A percentile compares a stretch with the other conserved stretches of the same genome.
phyloP scores from a whole-genome alignment of 2,329 filamentous ascomycete species.

The Paecilomyces niveus region DNA sequence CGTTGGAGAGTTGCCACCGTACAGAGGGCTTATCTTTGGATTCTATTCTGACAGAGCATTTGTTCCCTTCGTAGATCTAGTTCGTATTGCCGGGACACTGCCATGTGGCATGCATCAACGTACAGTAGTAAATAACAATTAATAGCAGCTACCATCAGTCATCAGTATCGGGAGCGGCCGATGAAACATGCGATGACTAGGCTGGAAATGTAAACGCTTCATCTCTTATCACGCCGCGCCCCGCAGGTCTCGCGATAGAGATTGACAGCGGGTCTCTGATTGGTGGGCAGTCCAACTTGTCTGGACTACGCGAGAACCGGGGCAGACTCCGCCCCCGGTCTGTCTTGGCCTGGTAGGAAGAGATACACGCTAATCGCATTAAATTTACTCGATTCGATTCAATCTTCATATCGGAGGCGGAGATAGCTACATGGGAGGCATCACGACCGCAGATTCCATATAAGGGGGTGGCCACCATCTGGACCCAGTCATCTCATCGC shows the following conservation, averaged over 20 bases:
- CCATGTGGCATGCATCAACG: too few species aligned
- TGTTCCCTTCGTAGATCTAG: too few species aligned
- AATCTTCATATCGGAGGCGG: not conserved
- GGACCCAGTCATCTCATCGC: not conserved
- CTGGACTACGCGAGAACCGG: not conserved
- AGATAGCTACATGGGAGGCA: not conserved
- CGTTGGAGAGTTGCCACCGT: too few species aligned
- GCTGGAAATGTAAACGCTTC: not conserved
- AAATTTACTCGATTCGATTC: not conserved
- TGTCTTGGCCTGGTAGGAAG: not conserved
- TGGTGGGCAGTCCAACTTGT: not conserved
- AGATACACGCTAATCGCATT: not conserved
- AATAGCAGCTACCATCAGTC: too few species aligned
- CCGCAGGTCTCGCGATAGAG: not conserved
- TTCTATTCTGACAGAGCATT: too few species aligned
- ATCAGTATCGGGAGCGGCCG: not conserved
- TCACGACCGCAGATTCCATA: not conserved
- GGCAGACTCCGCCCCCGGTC: not conserved
- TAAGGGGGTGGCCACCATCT: not conserved
- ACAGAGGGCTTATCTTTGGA: too few species aligned
- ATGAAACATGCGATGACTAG: not conserved
- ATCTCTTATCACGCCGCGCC: not conserved
- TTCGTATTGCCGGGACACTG: too few species aligned
- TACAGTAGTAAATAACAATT: too few species aligned
- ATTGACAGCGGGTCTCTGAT: not conserved